phyloP scores from a whole-genome alignment of 2,329 filamentous ascomycete species.

The Bipolaris sorokiniana region DNA sequence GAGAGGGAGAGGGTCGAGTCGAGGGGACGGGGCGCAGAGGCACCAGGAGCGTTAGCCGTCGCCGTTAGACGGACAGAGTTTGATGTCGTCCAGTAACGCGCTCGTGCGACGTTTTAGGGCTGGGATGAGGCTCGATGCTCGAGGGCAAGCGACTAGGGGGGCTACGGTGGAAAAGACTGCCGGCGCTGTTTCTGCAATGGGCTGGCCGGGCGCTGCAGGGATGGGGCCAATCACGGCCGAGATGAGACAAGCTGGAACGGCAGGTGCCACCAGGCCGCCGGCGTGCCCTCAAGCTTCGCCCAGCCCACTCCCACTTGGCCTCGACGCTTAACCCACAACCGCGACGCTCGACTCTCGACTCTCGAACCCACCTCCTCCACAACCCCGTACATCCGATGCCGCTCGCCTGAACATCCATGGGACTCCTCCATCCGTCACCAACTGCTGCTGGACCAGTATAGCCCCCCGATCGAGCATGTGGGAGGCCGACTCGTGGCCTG shows the following conservation, averaged over 20 bases:
- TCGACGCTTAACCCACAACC: conserved; percentile 29
- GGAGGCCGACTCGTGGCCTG: conserved; percentile 33
- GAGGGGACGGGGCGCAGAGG: too few relatives aligned
- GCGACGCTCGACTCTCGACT: conserved; percentile 12
- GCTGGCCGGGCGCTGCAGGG: conserved; percentile 9
- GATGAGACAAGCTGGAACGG: conserved; percentile 12
- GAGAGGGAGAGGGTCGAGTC: too few relatives aligned
- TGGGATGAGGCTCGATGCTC: neutral
- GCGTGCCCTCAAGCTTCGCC: conserved; percentile 19
- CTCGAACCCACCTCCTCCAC: conserved; percentile 15
- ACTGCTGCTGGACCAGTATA: conserved; percentile 47
- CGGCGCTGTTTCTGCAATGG: conserved; percentile 9
- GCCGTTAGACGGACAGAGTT: neutral
- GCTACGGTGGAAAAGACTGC: conserved; percentile 4
- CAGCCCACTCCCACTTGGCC: conserved; percentile 35
- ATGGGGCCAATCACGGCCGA: conserved; percentile 5
- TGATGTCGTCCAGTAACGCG: conserved; percentile 2
- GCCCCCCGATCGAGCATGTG: conserved; percentile 38
- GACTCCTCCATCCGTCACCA: conserved; percentile 27
- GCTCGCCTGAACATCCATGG: conserved; percentile 37
- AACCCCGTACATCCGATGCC: conserved; percentile 19
- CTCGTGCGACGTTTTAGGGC: conserved; percentile 12
- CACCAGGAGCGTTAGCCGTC: too few relatives aligned
- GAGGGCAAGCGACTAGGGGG: neutral
- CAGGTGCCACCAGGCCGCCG: conserved; percentile 22